Evolutionary conservation across 1,139 yeast genomes (phyloP).

Genomic region (Saccharomyces uvarum): DNA sequence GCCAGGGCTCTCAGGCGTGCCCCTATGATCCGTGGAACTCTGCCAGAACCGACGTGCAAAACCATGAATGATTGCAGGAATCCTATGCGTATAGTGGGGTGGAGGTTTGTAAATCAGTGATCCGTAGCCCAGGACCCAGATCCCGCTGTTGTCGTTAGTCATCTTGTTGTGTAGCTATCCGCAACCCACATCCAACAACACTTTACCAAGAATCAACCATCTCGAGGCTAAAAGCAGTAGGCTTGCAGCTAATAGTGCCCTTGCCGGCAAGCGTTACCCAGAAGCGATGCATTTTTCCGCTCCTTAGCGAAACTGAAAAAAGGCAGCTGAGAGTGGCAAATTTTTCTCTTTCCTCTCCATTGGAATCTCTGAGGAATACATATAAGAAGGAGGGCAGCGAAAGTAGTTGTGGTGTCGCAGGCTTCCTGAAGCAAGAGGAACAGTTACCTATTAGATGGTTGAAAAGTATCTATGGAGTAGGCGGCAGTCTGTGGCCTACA

Average conservation of each 20-base stretch:
- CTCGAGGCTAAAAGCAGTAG: not conserved
- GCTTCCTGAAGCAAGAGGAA: not conserved
- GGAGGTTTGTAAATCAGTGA: conserved; percentile 89
- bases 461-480: not conserved
- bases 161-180: not conserved
- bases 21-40: conserved; percentile 81
- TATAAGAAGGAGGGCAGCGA: not conserved
- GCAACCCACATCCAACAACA: not conserved
- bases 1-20: conserved; percentile 79
- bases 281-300: not conserved
- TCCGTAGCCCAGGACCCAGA: conserved; percentile 90
- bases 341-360: not conserved
- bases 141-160: conserved; percentile 21
- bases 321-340: not conserved
- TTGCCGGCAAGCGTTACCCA: not conserved
- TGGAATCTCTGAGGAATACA: not conserved
- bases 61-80: conserved; percentile 71
- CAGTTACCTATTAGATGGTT: not conserved
- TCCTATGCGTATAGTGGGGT: conserved; percentile 53
- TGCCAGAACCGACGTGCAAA: conserved; percentile 87
- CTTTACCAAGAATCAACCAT: not conserved
- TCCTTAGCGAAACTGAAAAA: not conserved
- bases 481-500: not conserved
- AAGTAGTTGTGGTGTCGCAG: not conserved
- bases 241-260: not conserved